Evolutionary conservation across 768 basidiomycete species (phyloP), one percentile per base, ranked within the genome.

Genomic region (Tylopilus intermedius): DNA sequence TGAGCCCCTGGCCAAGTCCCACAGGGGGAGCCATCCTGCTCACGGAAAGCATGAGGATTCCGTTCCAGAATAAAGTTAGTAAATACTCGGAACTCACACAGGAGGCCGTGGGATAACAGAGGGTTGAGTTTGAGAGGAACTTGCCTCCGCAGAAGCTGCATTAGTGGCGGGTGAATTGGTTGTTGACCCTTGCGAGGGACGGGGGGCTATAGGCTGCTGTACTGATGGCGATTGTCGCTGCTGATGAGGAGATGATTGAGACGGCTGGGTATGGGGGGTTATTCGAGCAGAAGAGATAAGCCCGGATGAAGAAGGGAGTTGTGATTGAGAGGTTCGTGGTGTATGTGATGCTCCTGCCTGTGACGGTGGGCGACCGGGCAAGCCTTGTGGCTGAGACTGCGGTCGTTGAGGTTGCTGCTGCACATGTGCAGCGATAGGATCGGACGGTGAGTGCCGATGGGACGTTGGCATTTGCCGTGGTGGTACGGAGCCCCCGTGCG

Each of bases 1-100:
- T 68, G 18, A 88, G 67, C 7, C 83, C 85, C 68, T 86, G 84
- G 15, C 88, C 86, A 21, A 72, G 66, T 13, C 80, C 80, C 47
- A 84, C 45, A 15, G 65, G 67, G 38, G 62, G 62, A 8, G 68
- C 59, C 56, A 71, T 42, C 51, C 69, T 72, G 58, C 56, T 58
- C 56, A 57, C 55, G 47, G 27, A 15, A 55, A 49, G 53, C 2
- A 48, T 67, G 48, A 63, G 45, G 54, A 59, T 42, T 51, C 30
- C 44, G 11, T 54, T 46, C 41, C 30, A 32, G 10, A 29, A 39
- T 24, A 37, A 15, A 46, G 49, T 1, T 22, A 46, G 39, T 22
- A 43, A 18, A 26, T 10, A 43, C 4, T 45, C 15, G 8, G n/a
- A 56, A 65, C 67, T 69, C 58, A 69, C 67, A 71, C 62, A 53